Evolutionary conservation across 2,329 filamentous ascomycete species (phyloP).

Genomic region (Alternaria arborescens): DNA sequence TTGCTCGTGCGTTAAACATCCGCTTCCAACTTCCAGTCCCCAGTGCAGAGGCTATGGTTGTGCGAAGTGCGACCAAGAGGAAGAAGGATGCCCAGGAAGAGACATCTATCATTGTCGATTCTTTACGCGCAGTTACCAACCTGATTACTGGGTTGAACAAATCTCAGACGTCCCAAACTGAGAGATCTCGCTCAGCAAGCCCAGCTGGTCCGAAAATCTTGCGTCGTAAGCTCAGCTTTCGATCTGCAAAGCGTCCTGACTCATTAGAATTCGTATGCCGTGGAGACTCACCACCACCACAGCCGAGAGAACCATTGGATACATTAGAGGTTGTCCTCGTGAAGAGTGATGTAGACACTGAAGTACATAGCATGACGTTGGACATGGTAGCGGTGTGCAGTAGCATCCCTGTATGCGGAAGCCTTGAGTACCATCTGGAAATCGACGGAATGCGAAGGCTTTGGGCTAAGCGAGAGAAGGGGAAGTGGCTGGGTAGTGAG

Average conservation of each 20-base stretch:
- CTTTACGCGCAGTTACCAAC: conserved; percentile 24
- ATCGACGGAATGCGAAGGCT: conserved; percentile 29
- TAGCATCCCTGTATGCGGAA: conserved; percentile 31
- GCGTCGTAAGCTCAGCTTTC: conserved; percentile 18
- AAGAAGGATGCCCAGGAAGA: conserved; percentile 35
- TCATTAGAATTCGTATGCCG: conserved; percentile 18
- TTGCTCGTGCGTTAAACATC: conserved; percentile 28
- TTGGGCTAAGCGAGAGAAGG: conserved; percentile 34
- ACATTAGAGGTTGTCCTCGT: conserved; percentile 36
- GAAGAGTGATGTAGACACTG: conserved; percentile 24
- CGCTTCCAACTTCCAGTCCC: conserved; percentile 37
- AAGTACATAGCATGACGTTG: conserved; percentile 30
- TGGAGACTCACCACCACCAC: conserved; percentile 4
- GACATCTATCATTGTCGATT: conserved; percentile 25
- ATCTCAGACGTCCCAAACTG: not conserved
- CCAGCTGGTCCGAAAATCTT: conserved; percentile 6
- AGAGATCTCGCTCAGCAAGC: conserved; percentile 8
- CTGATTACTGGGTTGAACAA: conserved; percentile 14
- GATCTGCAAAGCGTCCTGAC: conserved; percentile 10
- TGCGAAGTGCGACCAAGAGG: conserved; percentile 29
- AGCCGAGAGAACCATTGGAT: conserved; percentile 23
- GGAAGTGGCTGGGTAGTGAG: conserved; percentile 34
- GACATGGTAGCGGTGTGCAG: conserved; percentile 29
- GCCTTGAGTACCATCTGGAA: conserved; percentile 35
- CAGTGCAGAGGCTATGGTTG: conserved; percentile 24